phyloP scores from a whole-genome alignment of 495 filamentous ascomycete species.

The Pseudomonodictys pantanalensis region DNA sequence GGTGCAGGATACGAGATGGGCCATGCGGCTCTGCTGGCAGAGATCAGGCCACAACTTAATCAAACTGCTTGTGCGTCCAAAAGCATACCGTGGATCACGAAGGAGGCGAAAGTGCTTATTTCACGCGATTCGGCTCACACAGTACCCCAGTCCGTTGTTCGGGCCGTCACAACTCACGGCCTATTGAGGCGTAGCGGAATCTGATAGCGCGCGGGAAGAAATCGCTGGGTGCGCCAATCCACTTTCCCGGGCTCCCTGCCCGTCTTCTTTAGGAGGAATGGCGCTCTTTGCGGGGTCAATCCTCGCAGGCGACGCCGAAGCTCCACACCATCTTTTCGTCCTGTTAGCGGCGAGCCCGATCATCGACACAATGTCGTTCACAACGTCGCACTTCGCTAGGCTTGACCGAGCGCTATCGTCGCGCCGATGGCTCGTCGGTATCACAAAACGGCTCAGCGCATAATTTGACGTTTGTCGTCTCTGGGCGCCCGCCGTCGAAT shows the following conservation, averaged over 20 bases:
- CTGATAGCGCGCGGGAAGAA: not conserved
- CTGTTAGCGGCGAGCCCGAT: constrained; percentile 12
- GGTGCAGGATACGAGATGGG: not conserved
- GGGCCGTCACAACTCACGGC: not conserved
- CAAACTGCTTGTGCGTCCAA: not conserved
- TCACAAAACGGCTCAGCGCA: too few species aligned
- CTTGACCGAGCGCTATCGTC: not conserved
- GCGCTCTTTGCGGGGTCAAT: constrained; percentile 2
- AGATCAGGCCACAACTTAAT: constrained; percentile 5
- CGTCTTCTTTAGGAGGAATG: not conserved
- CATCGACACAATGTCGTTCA: not conserved
- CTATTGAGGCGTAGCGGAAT: constrained; percentile 1
- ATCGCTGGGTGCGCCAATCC: constrained; percentile 1
- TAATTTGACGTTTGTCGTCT: too few species aligned
- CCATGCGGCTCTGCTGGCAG: constrained; percentile 16
- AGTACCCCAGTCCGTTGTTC: not conserved
- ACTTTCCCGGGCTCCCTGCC: not conserved
- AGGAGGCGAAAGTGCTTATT: not conserved
- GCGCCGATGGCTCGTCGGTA: too few species aligned
- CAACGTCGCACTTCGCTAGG: not conserved
- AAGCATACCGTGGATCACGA: not conserved
- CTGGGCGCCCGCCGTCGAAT: too few species aligned
- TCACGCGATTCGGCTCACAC: not conserved
- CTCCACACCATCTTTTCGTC: not conserved
- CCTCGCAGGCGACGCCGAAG: constrained; percentile 18